phyloP scores from a whole-genome alignment of 2,329 filamentous ascomycete species.

The Myriosclerotinia curreyana region DNA sequence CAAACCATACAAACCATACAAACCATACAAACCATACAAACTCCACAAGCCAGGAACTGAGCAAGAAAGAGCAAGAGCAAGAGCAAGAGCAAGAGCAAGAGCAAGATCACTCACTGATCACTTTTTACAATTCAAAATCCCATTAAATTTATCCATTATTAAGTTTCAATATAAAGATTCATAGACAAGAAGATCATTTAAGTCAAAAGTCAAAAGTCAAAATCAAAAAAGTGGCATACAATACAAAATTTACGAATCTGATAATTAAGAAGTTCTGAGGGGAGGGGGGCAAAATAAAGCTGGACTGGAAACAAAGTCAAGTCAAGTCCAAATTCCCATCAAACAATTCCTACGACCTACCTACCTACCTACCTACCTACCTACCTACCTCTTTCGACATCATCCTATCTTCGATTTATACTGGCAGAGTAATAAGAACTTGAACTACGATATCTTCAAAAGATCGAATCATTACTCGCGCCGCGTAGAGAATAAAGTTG shows the following conservation, averaged over 20 bases:
- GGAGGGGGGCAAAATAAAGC: no score
- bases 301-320: no score
- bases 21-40: no score
- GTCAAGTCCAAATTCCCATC: no score
- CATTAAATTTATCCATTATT: conserved; percentile 7
- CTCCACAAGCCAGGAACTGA: conserved; percentile 30
- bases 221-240: conserved; percentile 11
- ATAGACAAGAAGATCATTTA: conserved; percentile 11
- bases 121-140: conserved; percentile 13
- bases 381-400: conserved; percentile 5
- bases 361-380: neutral
- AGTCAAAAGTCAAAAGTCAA: no score
- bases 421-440: neutral
- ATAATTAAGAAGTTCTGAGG: neutral
- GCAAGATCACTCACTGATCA: conserved; percentile 4
- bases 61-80: no score
- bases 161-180: conserved; percentile 24
- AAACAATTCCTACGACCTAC: neutral
- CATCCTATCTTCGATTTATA: neutral
- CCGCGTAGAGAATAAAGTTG: neutral
- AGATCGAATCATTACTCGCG: conserved; percentile 10
- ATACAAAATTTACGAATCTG: neutral
- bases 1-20: no score
- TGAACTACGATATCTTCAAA: neutral
- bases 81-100: no score